Base-by-base conservation (phyloP, 805 yeast species). In the Starmerella floris region DNA sequence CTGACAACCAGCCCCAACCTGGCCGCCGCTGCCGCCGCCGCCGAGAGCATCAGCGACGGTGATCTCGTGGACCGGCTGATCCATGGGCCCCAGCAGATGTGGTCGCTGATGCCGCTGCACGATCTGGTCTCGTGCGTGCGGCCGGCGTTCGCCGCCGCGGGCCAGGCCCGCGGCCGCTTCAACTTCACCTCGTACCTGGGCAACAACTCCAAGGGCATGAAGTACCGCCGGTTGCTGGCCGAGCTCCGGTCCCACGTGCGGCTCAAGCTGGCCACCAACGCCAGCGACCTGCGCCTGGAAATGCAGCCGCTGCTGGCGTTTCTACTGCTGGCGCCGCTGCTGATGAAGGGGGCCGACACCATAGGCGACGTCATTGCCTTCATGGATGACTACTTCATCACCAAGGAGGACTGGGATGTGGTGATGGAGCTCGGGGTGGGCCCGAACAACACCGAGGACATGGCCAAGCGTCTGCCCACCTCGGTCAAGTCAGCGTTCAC, bases 71-170 rank as follows among this genome's bases (percentile, higher is more conserved):
- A 84, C 56, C 67, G 76, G 23, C 69, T 74, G 58, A 88, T 91
- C 44, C 82, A 94, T 56, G 80, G 94, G 35, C 73, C 88, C 32
- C 95, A 87, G 51, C 97, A 88, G 60, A 83, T 82, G 52, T 87
- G 97, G 97, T 76, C 91, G 47, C 68, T 88, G 46, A 71, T 91
- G 67, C 98, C 97, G 5, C 70, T 84, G 54, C 95, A 84, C 62
- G 96, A 85, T 0, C 70, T 84, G 3, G 67, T 81, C 68, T 87
- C 96, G 1, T 73, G 94, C 0, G 83, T 91, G 11, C 64, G 73
- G 38, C 98, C 97, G 1, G 70, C 83, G 0, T 41, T 22, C 20
- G 72, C 69, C 49, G 77, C 84, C 19, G 77, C 83, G 15, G 96
- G 95, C 6, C 72, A 70, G 39, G 61, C 79, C 38, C 62, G 70